A percentile compares a stretch with the other conserved stretches of the same genome.
Evolutionary conservation across 768 basidiomycete species (phyloP).

Genomic region (Lactarius vividus): DNA sequence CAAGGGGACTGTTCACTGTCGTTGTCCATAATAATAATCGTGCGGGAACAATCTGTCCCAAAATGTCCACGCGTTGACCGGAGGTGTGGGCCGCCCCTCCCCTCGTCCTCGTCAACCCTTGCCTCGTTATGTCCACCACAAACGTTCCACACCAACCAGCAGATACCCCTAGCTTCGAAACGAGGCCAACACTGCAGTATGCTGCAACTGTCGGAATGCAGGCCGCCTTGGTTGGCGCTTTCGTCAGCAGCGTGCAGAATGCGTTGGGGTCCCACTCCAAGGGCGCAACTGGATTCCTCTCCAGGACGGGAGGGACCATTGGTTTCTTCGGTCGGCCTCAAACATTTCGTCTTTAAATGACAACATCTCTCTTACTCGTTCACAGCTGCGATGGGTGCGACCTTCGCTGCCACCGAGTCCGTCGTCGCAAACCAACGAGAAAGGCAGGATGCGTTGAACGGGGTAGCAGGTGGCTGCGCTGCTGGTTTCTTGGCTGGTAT

Average conservation of each 20-base stretch:
- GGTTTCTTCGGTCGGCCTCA: conserved; percentile 78
- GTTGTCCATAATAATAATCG: conserved; percentile 12
- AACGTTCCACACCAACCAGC: conserved; percentile 9
- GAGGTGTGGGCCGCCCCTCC: not conserved
- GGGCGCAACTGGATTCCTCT: conserved; percentile 84
- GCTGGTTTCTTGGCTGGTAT: conserved; percentile 90
- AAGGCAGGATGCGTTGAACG: conserved; percentile 77
- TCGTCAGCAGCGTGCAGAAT: conserved; percentile 76
- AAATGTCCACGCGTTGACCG: conserved; percentile 16
- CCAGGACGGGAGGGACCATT: conserved; percentile 85
- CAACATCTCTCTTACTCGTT: not conserved
- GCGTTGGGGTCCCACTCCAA: conserved; percentile 70
- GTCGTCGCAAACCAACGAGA: conserved; percentile 76
- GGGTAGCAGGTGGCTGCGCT: conserved; percentile 85
- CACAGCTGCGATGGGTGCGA: conserved; percentile 83
- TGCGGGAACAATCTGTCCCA: not conserved
- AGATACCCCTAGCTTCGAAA: conserved; percentile 38
- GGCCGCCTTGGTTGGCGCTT: conserved; percentile 60
- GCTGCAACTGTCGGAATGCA: conserved; percentile 61
- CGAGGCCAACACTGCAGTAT: conserved; percentile 54
- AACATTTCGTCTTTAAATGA: not conserved
- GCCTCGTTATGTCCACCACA: conserved; percentile 21
- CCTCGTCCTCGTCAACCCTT: not conserved
- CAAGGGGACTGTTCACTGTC: conserved; percentile 15
- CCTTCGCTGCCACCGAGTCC: conserved; percentile 82